A percentile compares a stretch with the other conserved stretches of the same genome.
Conservation (phyloP, 1,284 basidiomycete genomes). For the Boletellus deceptivus region DNA sequence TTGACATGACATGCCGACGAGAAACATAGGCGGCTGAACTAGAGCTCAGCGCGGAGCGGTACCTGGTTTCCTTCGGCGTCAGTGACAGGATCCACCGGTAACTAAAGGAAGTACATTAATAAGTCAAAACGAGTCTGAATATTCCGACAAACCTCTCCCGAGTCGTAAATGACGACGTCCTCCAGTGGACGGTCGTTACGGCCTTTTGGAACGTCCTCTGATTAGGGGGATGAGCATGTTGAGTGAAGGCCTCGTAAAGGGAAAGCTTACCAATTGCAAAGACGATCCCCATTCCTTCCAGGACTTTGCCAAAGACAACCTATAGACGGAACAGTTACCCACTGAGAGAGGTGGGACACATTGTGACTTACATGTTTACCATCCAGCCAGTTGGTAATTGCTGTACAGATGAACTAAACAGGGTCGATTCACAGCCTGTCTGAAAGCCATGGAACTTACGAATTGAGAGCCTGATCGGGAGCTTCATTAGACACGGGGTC, state of each 20-base stretch:
- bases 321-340: slow-evolving; percentile 28
- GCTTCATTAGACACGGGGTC: slow-evolving; percentile 2
- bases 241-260: background rate
- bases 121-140: background rate
- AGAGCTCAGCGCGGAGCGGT: slow-evolving; percentile 91
- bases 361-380: slow-evolving; percentile 57
- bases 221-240: slow-evolving; percentile 16
- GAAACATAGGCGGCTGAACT: slow-evolving; percentile 44
- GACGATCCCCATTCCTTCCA: slow-evolving; percentile 89
- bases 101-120: slow-evolving; percentile 39
- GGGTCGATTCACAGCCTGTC: slow-evolving; percentile 1
- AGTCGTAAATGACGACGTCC: slow-evolving; percentile 75
- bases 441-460: slow-evolving; percentile 41
- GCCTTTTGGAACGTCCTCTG: slow-evolving; percentile 72
- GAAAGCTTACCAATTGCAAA: slow-evolving; percentile 59
- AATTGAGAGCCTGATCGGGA: slow-evolving; percentile 71
- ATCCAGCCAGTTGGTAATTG: slow-evolving; percentile 75
- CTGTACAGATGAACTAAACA: slow-evolving; percentile 77
- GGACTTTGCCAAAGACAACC: slow-evolving; percentile 90
- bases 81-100: slow-evolving; percentile 56
- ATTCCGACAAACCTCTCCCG: slow-evolving; percentile 68
- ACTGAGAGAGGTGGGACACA: background rate
- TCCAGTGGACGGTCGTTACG: slow-evolving; percentile 66
- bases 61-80: slow-evolving; percentile 81
- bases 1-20: slow-evolving; percentile 43